Conservation (phyloP, 2,329 filamentous ascomycete genomes). For the Aspergillus sp. region DNA sequence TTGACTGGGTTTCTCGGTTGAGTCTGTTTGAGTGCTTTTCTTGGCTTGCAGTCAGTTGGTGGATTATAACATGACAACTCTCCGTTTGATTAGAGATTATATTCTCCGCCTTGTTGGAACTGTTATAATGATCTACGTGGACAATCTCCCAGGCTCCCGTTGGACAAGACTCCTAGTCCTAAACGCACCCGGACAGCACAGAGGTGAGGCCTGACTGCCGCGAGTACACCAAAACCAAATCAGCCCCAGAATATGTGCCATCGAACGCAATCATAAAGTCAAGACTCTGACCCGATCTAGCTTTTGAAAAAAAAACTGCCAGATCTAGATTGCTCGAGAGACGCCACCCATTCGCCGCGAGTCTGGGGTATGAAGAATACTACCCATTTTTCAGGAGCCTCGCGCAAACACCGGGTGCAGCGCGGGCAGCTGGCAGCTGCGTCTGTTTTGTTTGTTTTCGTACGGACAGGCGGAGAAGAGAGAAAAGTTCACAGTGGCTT, state of each 20-base stretch:
- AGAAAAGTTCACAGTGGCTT: neutral
- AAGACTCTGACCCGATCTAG: too few relatives aligned
- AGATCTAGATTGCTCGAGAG: neutral
- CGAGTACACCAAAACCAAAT: too few relatives aligned
- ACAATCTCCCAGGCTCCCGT: neutral
- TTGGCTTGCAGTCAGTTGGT: too few relatives aligned
- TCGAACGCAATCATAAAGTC: too few relatives aligned
- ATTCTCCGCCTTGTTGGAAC: neutral
- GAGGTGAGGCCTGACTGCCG: neutral
- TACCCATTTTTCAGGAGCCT: neutral
- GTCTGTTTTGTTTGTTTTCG: neutral
- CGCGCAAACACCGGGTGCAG: too few relatives aligned
- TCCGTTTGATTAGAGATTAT: neutral
- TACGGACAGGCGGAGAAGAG: too few relatives aligned
- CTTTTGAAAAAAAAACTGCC: neutral
- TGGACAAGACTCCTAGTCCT: neutral
- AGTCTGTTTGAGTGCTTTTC: neutral
- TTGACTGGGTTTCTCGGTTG: neutral
- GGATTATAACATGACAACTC: too few relatives aligned
- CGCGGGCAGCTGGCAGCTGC: too few relatives aligned
- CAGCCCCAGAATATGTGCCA: too few relatives aligned
- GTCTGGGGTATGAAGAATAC: neutral
- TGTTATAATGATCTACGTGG: neutral
- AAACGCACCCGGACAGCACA: neutral
- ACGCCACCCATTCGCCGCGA: neutral